Percentiles rank a stretch among this genome's conserved stretches.
Conservation (phyloP, 148 eudicot species). For the Rhododendron griersonianum region DNA sequence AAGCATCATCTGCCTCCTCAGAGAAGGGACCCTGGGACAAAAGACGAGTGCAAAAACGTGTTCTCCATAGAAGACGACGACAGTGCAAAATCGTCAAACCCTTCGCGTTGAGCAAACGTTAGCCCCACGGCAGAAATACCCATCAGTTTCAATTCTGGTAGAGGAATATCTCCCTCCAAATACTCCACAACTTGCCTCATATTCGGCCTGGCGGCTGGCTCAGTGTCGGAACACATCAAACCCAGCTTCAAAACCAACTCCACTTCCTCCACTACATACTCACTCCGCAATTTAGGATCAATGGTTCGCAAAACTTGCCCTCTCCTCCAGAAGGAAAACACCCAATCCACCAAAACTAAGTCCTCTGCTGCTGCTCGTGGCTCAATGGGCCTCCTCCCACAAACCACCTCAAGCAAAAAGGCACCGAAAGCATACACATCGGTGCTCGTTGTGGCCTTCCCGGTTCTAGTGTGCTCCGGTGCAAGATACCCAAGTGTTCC, state of each 20-base stretch:
- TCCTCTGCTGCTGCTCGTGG: slow-evolving; percentile 7
- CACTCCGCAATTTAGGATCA: slow-evolving; percentile 7
- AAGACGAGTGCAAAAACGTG: background rate
- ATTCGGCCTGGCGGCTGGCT: slow-evolving; percentile 30
- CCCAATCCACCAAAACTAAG: slow-evolving; percentile 17
- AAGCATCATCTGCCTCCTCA: slow-evolving; percentile 16
- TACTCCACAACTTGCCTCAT: slow-evolving; percentile 34
- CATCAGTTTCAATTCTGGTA: background rate
- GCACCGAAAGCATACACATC: slow-evolving; percentile 45
- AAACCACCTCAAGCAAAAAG: slow-evolving; percentile 28
- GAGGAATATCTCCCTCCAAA: slow-evolving; percentile 18
- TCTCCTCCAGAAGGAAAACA: slow-evolving; percentile 8
- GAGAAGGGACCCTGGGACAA: slow-evolving; percentile 5
- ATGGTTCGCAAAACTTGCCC: background rate
- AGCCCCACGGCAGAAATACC: background rate
- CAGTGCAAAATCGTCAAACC: slow-evolving; percentile 4
- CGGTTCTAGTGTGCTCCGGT: slow-evolving; percentile 30
- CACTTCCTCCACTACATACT: slow-evolving; percentile 10
- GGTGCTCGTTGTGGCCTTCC: slow-evolving; percentile 31
- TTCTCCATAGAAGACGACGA: slow-evolving; percentile 1
- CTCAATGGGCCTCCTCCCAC: slow-evolving; percentile 38
- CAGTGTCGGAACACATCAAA: slow-evolving; percentile 27
- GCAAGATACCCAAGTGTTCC: slow-evolving; percentile 45
- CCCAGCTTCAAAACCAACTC: slow-evolving; percentile 39
- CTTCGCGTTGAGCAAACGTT: background rate